Conservation (phyloP, 2,329 filamentous ascomycete species). For the Fusarium ambrosium region DNA sequence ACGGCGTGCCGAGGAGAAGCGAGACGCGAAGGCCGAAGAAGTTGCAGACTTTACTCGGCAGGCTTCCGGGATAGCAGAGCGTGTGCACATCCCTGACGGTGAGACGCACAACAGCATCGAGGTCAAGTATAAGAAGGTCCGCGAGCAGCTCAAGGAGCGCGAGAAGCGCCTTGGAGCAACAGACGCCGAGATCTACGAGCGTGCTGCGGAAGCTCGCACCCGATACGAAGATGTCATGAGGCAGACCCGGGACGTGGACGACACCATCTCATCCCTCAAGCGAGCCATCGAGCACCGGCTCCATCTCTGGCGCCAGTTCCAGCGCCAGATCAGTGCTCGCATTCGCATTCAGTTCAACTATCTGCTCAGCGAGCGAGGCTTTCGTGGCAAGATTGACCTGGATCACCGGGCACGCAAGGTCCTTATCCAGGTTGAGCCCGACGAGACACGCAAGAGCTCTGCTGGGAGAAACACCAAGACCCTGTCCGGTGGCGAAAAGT, state of each 20-base stretch:
- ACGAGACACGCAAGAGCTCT: constrained; percentile 76
- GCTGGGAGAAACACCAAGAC: constrained; percentile 89
- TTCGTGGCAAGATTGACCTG: constrained; percentile 83
- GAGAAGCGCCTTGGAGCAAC: constrained; percentile 71
- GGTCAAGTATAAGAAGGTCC: constrained; percentile 67
- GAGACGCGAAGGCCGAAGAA: constrained; percentile 59
- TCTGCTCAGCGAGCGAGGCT: constrained; percentile 88
- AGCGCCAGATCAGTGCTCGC: constrained; percentile 85
- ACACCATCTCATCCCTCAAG: constrained; percentile 62
- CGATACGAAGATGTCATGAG: constrained; percentile 60
- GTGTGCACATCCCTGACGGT: constrained; percentile 73
- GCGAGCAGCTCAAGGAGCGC: constrained; percentile 69
- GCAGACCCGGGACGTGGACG: constrained; percentile 56
- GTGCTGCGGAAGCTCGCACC: constrained; percentile 56
- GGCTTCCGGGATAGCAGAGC: constrained; percentile 65
- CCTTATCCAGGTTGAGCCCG: constrained; percentile 81
- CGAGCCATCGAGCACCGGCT: constrained; percentile 77
- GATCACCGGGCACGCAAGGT: constrained; percentile 82
- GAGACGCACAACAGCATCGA: constrained; percentile 72
- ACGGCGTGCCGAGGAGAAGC: constrained; percentile 60
- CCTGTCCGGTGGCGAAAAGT: constrained; percentile 95
- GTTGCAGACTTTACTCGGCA: constrained; percentile 68
- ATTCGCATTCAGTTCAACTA: constrained; percentile 90
- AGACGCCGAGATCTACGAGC: constrained; percentile 73
- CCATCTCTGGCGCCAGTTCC: constrained; percentile 83